Base-by-base conservation (phyloP, 495 filamentous ascomycete species). In the Lineolata rhizophorae region DNA sequence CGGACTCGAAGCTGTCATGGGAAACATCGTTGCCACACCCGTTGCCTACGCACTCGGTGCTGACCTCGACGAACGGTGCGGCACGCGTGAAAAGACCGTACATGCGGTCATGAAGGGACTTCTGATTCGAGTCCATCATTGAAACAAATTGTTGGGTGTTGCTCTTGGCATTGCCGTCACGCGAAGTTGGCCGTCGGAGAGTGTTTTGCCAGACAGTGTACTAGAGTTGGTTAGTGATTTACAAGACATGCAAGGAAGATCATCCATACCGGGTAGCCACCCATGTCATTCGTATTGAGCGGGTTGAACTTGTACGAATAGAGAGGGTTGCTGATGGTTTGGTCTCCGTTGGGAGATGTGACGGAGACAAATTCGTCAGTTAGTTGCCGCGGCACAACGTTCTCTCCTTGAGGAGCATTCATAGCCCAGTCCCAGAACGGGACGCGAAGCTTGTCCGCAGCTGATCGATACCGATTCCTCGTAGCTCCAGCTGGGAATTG, bases 351-450 rank as follows among this genome's bases (percentile, higher is more conserved):
- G 5, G 70, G 67, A 4, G 61, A 57, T 21, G 56, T 46, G 4
- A 72, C 52, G 16, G 55, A 48, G n/a, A 72, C 43, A 11, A 52
- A 48, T 17, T 47, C 49, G 15, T 47, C 47, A 4, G 55, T 52
- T 29, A 75, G 43, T 33, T 55, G 62, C 11, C 29, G 12, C 3
- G 70, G 67, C 21, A 67, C 51, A 3, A 60, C 52, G 35, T 51
- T 50, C 32, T 60, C 50, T 1, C 54, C 50, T 9, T 27, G 30
- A 15, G 66, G 51, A n/a, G 65, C 60, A 10, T 36, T 36, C 15
- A 55, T 52, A 18, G 71, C 69, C 70, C 67, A 78, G 38, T 76
- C 71, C 68, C 67, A 74, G 46, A 70, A 78, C 3, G 72, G 71
- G 14, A 69, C 56, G 11, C 72, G 59, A 40, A 73, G 70, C n/a